These are phyloP conservation scores for Suillus sp. DNA, from an alignment of 768 basidiomycete species.

Conservation along the genomic window DNA sequence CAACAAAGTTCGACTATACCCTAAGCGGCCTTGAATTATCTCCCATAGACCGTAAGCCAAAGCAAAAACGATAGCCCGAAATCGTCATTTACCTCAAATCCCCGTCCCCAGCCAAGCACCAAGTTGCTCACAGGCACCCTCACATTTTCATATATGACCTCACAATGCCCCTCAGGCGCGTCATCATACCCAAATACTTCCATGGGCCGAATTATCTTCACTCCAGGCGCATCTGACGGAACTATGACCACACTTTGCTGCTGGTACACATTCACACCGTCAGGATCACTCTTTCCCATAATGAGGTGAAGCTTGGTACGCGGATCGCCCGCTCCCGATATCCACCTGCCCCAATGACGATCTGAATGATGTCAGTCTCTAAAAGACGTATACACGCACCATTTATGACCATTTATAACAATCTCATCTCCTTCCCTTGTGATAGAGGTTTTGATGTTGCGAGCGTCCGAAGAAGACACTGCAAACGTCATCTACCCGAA, in stretches of 20 bases:
- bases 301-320: conserved; percentile 88
- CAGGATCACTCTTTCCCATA: conserved; percentile 92
- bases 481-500: conserved; percentile 5
- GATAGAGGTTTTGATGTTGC: conserved; percentile 89
- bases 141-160: conserved; percentile 93
- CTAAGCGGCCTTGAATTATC: conserved; percentile 95
- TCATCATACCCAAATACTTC: conserved; percentile 93
- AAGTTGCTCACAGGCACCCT: conserved; percentile 83
- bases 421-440: conserved; percentile 83
- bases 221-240: conserved; percentile 84
- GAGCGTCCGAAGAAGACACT: conserved; percentile 95
- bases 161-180: conserved; percentile 95
- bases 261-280: conserved; percentile 70
- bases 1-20: conserved; percentile 43
- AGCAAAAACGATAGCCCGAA: not conserved
- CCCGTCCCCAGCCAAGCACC: conserved; percentile 90
- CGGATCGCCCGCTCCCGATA: conserved; percentile 95
- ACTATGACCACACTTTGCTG: conserved; percentile 96
- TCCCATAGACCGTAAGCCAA: conserved; percentile 23
- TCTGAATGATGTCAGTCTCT: not conserved
- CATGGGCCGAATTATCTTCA: conserved; percentile 91
- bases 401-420: conserved; percentile 96
- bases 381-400: conserved; percentile 47
- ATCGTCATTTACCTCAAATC: conserved; percentile 72
- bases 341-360: conserved; percentile 68